Conservation (phyloP, 148 eudicot species). For the Beta vulgaris region DNA sequence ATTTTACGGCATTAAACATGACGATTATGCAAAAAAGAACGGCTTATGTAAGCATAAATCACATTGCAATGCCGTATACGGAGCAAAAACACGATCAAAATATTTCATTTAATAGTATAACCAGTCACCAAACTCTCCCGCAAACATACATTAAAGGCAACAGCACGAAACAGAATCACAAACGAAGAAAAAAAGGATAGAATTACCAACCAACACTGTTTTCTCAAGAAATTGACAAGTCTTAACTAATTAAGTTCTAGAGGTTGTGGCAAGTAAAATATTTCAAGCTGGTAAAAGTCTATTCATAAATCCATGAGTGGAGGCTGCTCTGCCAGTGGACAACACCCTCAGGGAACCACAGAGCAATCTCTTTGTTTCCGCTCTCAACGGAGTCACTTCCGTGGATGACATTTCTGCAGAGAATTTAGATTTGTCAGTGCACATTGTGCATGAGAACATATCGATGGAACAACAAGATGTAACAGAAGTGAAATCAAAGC, state of each 20-base stretch:
- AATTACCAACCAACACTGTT: constrained; percentile 10
- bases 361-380: constrained; percentile 81
- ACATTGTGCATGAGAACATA: neutral
- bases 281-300: constrained; percentile 1
- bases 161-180: neutral
- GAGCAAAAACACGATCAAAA: neutral
- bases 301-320: constrained; percentile 81
- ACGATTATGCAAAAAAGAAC: no score
- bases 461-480: neutral
- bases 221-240: neutral
- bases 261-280: neutral
- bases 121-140: neutral
- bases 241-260: neutral
- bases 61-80: neutral
- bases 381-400: constrained; percentile 90
- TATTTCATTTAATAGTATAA: neutral
- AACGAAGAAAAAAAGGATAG: neutral
- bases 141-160: neutral
- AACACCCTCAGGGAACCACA: constrained; percentile 88
- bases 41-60: no score
- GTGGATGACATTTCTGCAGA: constrained; percentile 73
- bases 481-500: neutral
- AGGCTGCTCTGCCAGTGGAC: constrained; percentile 80
- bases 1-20: no score
- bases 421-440: neutral